These are phyloP conservation scores for Fusarium sp. DNA, from an alignment of 2,329 filamentous ascomycete species.

Conservation along the genomic window DNA sequence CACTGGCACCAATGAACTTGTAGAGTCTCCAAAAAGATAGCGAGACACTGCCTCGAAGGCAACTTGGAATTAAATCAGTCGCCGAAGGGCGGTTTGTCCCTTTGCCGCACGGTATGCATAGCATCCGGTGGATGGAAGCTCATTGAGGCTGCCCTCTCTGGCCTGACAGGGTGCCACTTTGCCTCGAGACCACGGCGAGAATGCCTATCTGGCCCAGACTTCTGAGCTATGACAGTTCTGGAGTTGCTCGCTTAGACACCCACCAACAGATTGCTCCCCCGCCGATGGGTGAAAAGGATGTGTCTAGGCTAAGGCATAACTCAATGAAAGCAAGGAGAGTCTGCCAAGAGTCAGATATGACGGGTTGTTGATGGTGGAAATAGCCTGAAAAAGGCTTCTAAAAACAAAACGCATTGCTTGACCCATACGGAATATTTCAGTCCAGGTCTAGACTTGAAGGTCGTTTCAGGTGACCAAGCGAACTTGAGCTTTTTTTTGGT, in stretches of 20 bases:
- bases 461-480: conserved; percentile 1
- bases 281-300: not conserved
- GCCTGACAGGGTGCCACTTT: not conserved
- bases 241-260: not conserved
- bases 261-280: not conserved
- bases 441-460: not conserved
- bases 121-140: not conserved
- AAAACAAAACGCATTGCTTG: not conserved
- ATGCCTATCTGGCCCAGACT: not conserved
- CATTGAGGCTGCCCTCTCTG: not conserved
- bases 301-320: not conserved
- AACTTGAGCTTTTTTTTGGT: not conserved
- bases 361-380: not conserved
- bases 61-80: not conserved
- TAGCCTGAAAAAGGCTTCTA: not conserved
- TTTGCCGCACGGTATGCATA: not conserved
- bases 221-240: not conserved
- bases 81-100: not conserved
- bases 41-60: not conserved
- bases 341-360: not conserved
- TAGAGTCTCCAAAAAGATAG: not conserved
- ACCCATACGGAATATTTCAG: not conserved
- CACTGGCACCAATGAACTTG: not conserved
- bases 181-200: not conserved
- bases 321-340: not conserved